Evolutionary conservation across 305 asterid genomes (phyloP).

Genomic region (Coffea humblotiana): DNA sequence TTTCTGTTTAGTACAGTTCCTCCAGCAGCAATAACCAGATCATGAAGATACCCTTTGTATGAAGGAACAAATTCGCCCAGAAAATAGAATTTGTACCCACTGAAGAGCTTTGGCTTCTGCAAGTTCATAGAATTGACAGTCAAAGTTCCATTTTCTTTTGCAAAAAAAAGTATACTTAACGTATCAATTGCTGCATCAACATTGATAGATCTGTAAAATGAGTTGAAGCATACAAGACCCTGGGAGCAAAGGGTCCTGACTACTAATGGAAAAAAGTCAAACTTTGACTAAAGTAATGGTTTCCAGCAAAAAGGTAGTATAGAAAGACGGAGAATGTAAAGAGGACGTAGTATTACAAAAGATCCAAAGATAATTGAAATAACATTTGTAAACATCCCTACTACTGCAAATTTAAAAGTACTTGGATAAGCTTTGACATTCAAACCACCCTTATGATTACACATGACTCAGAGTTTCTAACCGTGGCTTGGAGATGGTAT

Average conservation of each 20-base stretch:
- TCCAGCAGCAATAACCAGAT: conserved; percentile 82
- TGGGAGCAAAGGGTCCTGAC: background rate
- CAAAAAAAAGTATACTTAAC: background rate
- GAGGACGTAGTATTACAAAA: background rate
- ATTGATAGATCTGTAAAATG: background rate
- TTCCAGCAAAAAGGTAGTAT: background rate
- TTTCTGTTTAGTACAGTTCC: conserved; percentile 77
- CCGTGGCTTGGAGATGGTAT: background rate
- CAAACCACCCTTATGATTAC: background rate
- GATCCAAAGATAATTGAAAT: too few species aligned
- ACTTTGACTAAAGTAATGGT: background rate
- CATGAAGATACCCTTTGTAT: conserved; percentile 72
- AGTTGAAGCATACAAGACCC: background rate
- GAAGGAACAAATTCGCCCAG: conserved; percentile 65
- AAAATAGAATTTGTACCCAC: conserved; percentile 64
- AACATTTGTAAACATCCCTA: background rate
- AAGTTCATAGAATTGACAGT: conserved; percentile 19
- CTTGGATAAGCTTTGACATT: background rate
- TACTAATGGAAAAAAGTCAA: background rate
- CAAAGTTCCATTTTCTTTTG: background rate
- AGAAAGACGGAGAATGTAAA: background rate
- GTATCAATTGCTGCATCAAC: background rate
- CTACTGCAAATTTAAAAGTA: background rate
- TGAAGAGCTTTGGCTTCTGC: conserved; percentile 87
- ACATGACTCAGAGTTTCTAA: background rate